Percentiles rank a stretch among this genome's conserved stretches.
Evolutionary conservation across 192 early-diverging fungal genomes (phyloP).

Genomic region (Lunasporangiospora selenospora): DNA sequence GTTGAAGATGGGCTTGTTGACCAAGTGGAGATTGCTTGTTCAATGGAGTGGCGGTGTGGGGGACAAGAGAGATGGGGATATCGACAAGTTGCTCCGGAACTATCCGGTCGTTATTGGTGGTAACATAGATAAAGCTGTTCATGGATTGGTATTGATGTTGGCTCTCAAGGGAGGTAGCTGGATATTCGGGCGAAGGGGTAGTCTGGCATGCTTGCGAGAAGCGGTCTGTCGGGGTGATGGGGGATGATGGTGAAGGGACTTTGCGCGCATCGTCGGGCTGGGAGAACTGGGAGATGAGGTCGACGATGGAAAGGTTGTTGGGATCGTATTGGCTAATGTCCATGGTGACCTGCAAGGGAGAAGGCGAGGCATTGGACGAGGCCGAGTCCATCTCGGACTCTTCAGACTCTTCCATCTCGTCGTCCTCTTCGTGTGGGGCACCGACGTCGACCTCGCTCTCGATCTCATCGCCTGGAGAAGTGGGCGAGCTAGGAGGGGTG

Average conservation of each 20-base stretch:
- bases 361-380: conserved; percentile 38
- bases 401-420: conserved; percentile 31
- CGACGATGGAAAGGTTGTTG: conserved; percentile 35
- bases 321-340: conserved; percentile 40
- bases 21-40: conserved; percentile 1
- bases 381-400: conserved; percentile 34
- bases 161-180: conserved; percentile 11
- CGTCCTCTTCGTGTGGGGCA: conserved; percentile 28
- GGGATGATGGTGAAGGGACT: conserved; percentile 42
- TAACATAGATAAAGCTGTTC: conserved; percentile 41
- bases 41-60: conserved; percentile 12
- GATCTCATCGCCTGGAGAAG: conserved; percentile 27
- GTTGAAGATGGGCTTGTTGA: conserved; percentile 26
- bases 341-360: conserved; percentile 36
- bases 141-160: conserved; percentile 37
- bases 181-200: conserved; percentile 17
- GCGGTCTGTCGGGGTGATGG: conserved; percentile 21
- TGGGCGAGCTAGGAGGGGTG: conserved; percentile 44
- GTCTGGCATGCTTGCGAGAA: conserved; percentile 31
- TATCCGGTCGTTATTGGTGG: conserved; percentile 27
- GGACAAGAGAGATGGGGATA: conserved; percentile 26
- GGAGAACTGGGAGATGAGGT: conserved; percentile 46
- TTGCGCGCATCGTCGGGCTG: conserved; percentile 30
- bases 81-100: conserved; percentile 38
- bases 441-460: conserved; percentile 47